Base-by-base conservation (phyloP, 148 eudicot genomes). In the Rhododendron mucronatum region DNA sequence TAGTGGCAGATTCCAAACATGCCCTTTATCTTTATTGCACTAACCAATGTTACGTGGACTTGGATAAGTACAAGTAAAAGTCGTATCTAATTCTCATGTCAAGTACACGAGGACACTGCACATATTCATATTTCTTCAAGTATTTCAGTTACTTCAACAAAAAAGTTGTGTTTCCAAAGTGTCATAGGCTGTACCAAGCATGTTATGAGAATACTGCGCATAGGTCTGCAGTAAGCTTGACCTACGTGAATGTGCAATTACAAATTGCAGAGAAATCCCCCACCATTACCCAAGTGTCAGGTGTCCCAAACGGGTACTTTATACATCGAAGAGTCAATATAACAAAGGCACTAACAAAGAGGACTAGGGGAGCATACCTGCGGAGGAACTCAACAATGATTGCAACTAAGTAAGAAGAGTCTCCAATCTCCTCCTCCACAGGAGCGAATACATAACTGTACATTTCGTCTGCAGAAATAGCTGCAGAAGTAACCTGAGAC, bases 381-480 rank as follows among this genome's bases (percentile, higher is more conserved):
- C 94, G 94, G 61, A 97, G 93, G 89, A 94, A 95, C 92, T 94
- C 98, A 87, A 95, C 89, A 89, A 94, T 91, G 85, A 95, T 82
- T 81, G 95, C 87, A 87, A 91, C 91, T 89, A 95, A 90, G 88
- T 97, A 95, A 85, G 96, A 91, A 84, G 94, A 91, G 88, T 95
- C 98, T 84, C 88, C 85, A 95, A 95, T 93, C 94, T 97, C 98
- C 88, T 94, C 98, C 86, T 95, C 96, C 21, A 89, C 95, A 7
- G 90, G 90, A 88, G 95, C 92, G 84, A 95, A 95, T 83, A 97
- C 98, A 86, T 41, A 92, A 86, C 90, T 91, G 88, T 93, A 93
- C 88, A 97, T 81, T 86, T 97, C 98, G 77, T 90, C 95, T 48
- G 98, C 95, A 82, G 99, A 93, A 77, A 94, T 90, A 85, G 98